Evolutionary conservation across 352 stramenopile species (phyloP).

Genomic region (Globisporangium canariense): DNA sequence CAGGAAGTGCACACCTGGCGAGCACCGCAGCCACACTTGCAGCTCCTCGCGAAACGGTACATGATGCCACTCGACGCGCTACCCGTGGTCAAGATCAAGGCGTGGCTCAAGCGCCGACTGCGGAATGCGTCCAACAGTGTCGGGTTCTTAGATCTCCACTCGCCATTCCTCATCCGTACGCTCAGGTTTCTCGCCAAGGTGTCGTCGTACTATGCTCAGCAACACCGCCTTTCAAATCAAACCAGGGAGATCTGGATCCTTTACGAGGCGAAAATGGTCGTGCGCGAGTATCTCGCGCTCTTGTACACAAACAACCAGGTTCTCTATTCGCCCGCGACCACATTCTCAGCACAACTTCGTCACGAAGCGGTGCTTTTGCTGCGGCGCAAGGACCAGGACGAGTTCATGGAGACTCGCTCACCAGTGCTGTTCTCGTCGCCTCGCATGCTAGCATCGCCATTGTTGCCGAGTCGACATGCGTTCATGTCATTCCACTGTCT

Average conservation of each 20-base stretch:
- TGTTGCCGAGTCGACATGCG: not conserved
- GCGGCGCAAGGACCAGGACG: constrained; percentile 17
- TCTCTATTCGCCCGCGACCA: constrained; percentile 17
- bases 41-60: constrained; percentile 28
- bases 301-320: constrained; percentile 32
- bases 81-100: constrained; percentile 27
- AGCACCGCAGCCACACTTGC: constrained; percentile 22
- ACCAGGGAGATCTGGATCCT: constrained; percentile 19
- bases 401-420: constrained; percentile 9
- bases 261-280: constrained; percentile 31
- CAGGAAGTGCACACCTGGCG: constrained; percentile 35
- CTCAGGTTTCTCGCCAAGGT: constrained; percentile 28
- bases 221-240: constrained; percentile 29
- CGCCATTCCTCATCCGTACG: constrained; percentile 27
- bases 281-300: constrained; percentile 36
- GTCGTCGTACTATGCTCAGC: constrained; percentile 28
- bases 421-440: not conserved
- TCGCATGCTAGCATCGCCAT: not conserved
- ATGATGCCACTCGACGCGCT: constrained; percentile 25
- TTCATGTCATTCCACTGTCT: constrained; percentile 49
- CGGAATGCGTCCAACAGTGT: not conserved
- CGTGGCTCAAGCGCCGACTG: constrained; percentile 23
- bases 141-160: constrained; percentile 30
- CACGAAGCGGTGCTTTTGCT: constrained; percentile 26
- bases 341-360: constrained; percentile 26